These are phyloP conservation scores for Cicer chorassanicum DNA, from an alignment of 306 rosid species.

Conservation along the genomic window DNA sequence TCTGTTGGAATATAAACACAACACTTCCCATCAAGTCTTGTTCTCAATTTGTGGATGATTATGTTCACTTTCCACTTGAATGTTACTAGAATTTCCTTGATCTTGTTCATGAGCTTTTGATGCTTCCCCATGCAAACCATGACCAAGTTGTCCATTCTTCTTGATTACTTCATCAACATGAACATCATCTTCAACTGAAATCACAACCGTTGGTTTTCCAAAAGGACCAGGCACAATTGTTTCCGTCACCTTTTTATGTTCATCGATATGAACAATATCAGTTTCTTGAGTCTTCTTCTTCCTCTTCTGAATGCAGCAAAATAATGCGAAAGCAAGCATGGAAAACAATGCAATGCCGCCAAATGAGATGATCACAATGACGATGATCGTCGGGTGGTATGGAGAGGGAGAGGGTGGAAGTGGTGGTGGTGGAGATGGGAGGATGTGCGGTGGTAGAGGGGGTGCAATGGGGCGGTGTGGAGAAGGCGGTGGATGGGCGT, in stretches of 20 bases:
- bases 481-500: constrained; percentile 48
- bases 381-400: constrained; percentile 56
- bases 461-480: constrained; percentile 46
- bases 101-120: constrained; percentile 33
- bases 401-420: constrained; percentile 68
- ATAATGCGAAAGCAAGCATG: constrained; percentile 64
- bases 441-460: constrained; percentile 53
- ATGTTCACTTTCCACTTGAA: constrained; percentile 32
- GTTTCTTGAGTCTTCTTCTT: constrained; percentile 63
- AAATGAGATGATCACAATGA: constrained; percentile 59
- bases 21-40: constrained; percentile 44
- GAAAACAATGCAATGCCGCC: constrained; percentile 66
- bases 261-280: constrained; percentile 62
- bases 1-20: neutral
- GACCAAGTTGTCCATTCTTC: constrained; percentile 50
- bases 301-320: constrained; percentile 57
- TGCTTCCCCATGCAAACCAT: constrained; percentile 51
- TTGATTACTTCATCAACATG: constrained; percentile 54
- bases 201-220: constrained; percentile 51
- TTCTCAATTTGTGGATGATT: constrained; percentile 46
- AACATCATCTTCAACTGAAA: constrained; percentile 75
- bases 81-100: constrained; percentile 36
- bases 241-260: constrained; percentile 61
- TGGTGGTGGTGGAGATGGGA: constrained; percentile 45
- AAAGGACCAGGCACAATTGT: constrained; percentile 63